Percentiles rank a stretch among this genome's conserved stretches.
These are phyloP conservation scores for Alternaria brassicicola DNA, from an alignment of 2,329 filamentous ascomycete genomes.

Conservation along the genomic window DNA sequence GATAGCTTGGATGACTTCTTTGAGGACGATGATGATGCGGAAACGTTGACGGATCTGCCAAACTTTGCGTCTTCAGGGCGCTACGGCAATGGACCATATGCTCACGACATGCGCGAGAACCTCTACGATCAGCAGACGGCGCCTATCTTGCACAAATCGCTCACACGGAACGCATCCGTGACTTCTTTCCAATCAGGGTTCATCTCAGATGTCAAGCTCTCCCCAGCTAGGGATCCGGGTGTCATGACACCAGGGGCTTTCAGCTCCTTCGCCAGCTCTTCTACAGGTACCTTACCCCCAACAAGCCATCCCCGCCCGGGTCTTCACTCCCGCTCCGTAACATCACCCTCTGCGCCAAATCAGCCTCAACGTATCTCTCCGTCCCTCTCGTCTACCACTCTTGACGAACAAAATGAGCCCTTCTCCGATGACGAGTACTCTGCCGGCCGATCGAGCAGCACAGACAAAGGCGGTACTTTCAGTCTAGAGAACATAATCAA, in stretches of 20 bases:
- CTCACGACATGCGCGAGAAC: slow-evolving; percentile 63
- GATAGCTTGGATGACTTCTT: slow-evolving; percentile 64
- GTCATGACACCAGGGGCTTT: slow-evolving; percentile 65
- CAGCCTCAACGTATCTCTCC: slow-evolving; percentile 54
- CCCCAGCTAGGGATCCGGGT: slow-evolving; percentile 60
- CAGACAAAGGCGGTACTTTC: slow-evolving; percentile 31
- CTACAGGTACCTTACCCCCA: slow-evolving; percentile 27
- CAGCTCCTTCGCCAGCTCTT: slow-evolving; percentile 45
- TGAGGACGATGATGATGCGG: slow-evolving; percentile 52
- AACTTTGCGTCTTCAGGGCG: slow-evolving; percentile 43
- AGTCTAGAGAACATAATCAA: slow-evolving; percentile 61
- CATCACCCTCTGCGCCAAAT: slow-evolving; percentile 70
- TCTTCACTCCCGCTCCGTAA: slow-evolving; percentile 82
- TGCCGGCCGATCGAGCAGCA: slow-evolving; percentile 50
- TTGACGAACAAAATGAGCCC: slow-evolving; percentile 76
- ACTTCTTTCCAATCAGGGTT: slow-evolving; percentile 88
- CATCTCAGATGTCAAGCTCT: slow-evolving; percentile 67
- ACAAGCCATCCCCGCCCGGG: slow-evolving; percentile 59
- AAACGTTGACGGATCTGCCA: slow-evolving; percentile 40
- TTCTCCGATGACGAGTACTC: slow-evolving; percentile 77
- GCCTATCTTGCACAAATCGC: slow-evolving; percentile 84
- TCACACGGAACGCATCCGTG: slow-evolving; percentile 71
- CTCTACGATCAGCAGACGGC: slow-evolving; percentile 93
- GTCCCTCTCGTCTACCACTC: slow-evolving; percentile 66
- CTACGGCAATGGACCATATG: slow-evolving; percentile 35